Base-by-base conservation (phyloP, 2,329 filamentous ascomycete species). In the Phaeophleospora eucalypticola region DNA sequence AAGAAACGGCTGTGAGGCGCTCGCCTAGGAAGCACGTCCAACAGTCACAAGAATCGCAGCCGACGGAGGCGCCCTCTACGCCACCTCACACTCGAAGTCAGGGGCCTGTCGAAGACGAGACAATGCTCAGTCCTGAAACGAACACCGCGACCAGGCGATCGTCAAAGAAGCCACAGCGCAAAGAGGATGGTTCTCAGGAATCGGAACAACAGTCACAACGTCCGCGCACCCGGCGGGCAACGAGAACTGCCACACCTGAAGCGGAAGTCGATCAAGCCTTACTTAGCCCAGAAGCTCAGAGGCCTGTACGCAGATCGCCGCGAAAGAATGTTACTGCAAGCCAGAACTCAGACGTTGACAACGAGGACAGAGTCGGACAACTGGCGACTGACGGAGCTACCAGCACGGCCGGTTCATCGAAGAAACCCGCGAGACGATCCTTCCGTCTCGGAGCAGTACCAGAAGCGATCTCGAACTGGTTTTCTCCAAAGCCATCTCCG, bases 401-500 rank as follows among this genome's bases (percentile, higher is more conserved):
- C n/a, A n/a, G n/a, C n/a, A n/a, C n/a, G n/a, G n/a, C n/a, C n/a
- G n/a, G n/a, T n/a, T n/a, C n/a, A n/a, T 41, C 29, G 35, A 57
- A 48, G 39, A 59, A 46, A 3, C 53, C 53, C 35, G 47, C 50
- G 14, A 51, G 61, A 16, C 59, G 56, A 38, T 61, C 64, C 0
- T 41, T 64, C 3, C 61, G 57, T 1, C 38, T 66, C n/a, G 60
- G 58, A 24, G 49, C 66, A 15, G 58, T 64, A 0, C 64, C 65
- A 2, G 61, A 62, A 33, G 62, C 59, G n/a, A 63, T 68, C 19
- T 63, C 62, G 2, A 53, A 59, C 6, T 68, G 65, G 65, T 68
- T 68, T 53, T 61, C 61, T 1, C 62, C 63, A 2, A 56, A 60
- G 14, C 49, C 58, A 3, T 60, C 58, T n/a, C 36, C 51, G 14